phyloP scores from a whole-genome alignment of 1,284 basidiomycete genomes.

The Stygiomarasmius scandens region DNA sequence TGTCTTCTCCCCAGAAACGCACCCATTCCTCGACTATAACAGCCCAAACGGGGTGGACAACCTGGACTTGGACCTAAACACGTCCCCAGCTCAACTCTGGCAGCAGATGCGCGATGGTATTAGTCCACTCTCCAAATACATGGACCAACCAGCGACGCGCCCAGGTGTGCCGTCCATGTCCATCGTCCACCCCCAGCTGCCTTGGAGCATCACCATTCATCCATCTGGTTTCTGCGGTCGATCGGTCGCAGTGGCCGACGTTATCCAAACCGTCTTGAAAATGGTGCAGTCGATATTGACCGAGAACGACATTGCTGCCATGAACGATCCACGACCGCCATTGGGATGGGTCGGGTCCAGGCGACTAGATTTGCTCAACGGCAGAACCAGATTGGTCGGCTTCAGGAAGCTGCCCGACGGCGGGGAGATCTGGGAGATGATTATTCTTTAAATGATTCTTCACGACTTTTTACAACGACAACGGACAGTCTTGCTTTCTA shows the following conservation, averaged over 20 bases:
- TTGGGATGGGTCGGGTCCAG: neutral
- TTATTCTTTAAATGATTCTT: neutral
- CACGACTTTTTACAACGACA: neutral
- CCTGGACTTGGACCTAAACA: neutral
- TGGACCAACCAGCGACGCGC: slow-evolving; percentile 3
- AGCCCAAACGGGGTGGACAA: neutral
- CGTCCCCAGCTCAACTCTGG: neutral
- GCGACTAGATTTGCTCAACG: neutral
- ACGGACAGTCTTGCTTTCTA: neutral
- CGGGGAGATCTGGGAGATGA: neutral
- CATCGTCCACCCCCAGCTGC: slow-evolving; percentile 5
- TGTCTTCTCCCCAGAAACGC: neutral
- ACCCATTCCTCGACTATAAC: neutral
- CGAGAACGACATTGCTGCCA: neutral
- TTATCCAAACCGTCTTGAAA: slow-evolving; percentile 8
- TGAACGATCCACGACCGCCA: neutral
- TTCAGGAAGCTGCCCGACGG: neutral
- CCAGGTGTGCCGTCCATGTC: slow-evolving; percentile 11
- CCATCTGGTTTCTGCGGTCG: neutral
- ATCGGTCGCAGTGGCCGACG: slow-evolving; percentile 8
- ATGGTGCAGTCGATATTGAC: slow-evolving; percentile 1
- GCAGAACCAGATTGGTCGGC: neutral
- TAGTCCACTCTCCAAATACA: neutral
- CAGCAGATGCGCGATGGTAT: neutral
- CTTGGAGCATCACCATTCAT: slow-evolving; percentile 14